Conservation (phyloP, 2,329 filamentous ascomycete genomes). For the Dactylellina parvicollis region DNA sequence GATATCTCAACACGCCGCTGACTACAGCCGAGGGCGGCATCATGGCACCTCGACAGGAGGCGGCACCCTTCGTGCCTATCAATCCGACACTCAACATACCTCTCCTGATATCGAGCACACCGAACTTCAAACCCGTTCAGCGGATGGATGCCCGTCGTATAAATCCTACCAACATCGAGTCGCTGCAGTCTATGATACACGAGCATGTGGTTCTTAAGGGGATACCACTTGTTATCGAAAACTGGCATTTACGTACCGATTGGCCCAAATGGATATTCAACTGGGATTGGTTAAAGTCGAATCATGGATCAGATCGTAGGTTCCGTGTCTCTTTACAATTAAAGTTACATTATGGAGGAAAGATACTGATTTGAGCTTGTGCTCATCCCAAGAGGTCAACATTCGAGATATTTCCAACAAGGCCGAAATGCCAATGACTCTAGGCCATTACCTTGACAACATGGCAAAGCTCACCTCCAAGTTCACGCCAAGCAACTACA, state of each 20-base stretch:
- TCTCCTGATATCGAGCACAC: slow-evolving; percentile 76
- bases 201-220: slow-evolving; percentile 85
- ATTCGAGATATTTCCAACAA: slow-evolving; percentile 81
- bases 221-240: slow-evolving; percentile 88
- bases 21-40: slow-evolving; percentile 4
- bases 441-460: slow-evolving; percentile 87
- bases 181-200: slow-evolving; percentile 85
- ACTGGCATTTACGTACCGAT: slow-evolving; percentile 76
- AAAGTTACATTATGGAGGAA: slow-evolving; percentile 55
- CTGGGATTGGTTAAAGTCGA: slow-evolving; percentile 79
- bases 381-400: slow-evolving; percentile 73
- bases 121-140: slow-evolving; percentile 87
- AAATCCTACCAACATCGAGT: slow-evolving; percentile 76
- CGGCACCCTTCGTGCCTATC: slow-evolving; percentile 78
- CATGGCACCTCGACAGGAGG: slow-evolving; percentile 50
- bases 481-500: slow-evolving; percentile 78
- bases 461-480: slow-evolving; percentile 86
- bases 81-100: slow-evolving; percentile 83
- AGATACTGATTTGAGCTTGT: slow-evolving; percentile 37
- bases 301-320: slow-evolving; percentile 80
- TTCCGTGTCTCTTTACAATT: slow-evolving; percentile 19
- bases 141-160: slow-evolving; percentile 83
- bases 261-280: slow-evolving; percentile 79
- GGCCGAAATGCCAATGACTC: slow-evolving; percentile 81
- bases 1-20: slow-evolving; percentile 17